These are phyloP conservation scores for Poronia punctata DNA, from an alignment of 495 filamentous ascomycete species.

Conservation along the genomic window DNA sequence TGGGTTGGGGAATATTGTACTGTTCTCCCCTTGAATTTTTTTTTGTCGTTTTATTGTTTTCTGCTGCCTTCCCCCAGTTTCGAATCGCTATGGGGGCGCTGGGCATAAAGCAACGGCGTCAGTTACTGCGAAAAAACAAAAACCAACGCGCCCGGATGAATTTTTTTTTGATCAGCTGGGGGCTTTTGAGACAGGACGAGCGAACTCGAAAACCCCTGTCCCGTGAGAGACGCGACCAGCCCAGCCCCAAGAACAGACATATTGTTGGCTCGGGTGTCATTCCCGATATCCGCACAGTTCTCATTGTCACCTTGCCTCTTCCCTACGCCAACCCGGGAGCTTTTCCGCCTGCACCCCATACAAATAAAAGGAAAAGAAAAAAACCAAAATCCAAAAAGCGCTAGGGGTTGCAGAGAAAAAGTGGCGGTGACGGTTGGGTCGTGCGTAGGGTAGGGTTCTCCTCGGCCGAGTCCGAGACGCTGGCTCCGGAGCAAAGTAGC, in stretches of 20 bases:
- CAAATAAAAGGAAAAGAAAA: constrained; percentile 18
- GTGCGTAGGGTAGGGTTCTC: constrained; percentile 30
- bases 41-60: constrained; percentile 6
- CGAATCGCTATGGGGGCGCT: too few relatives aligned
- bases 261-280: too few relatives aligned
- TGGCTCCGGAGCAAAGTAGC: constrained; percentile 49
- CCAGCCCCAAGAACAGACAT: constrained; percentile 32
- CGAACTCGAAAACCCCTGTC: constrained; percentile 28
- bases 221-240: constrained; percentile 42
- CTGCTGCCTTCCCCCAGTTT: constrained; percentile 13
- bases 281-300: too few relatives aligned
- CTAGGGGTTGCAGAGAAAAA: too few relatives aligned
- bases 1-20: too few relatives aligned
- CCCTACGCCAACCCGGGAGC: constrained; percentile 23
- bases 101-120: too few relatives aligned
- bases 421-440: too few relatives aligned
- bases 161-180: constrained; percentile 22
- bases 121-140: constrained; percentile 11
- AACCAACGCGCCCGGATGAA: constrained; percentile 15
- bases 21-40: constrained; percentile 5
- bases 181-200: constrained; percentile 34
- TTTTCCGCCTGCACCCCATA: too few relatives aligned
- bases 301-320: constrained; percentile 18
- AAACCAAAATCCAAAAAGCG: constrained; percentile 14
- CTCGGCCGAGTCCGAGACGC: constrained; percentile 48